Conservation (phyloP, 2,329 filamentous ascomycete genomes). For the Geosmithia flava region DNA sequence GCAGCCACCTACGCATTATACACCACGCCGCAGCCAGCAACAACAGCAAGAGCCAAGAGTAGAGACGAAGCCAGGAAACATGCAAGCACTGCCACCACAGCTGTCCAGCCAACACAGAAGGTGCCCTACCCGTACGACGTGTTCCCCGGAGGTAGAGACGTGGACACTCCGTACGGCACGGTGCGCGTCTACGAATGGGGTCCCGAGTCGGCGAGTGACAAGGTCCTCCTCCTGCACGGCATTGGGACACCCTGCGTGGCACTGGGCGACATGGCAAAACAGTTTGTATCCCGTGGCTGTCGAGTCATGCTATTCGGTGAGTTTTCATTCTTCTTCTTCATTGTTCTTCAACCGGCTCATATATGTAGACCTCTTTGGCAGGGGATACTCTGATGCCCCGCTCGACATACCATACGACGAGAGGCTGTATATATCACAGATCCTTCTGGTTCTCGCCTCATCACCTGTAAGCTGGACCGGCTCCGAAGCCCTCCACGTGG, state of each 20-base stretch:
- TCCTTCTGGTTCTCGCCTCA: conserved; percentile 52
- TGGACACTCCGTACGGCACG: conserved; percentile 4
- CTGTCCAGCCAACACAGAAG: not conserved
- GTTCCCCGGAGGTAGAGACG: conserved; percentile 31
- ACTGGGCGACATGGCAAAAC: conserved; percentile 52
- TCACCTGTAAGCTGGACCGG: conserved; percentile 44
- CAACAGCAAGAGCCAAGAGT: too few relatives aligned
- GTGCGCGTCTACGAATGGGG: conserved; percentile 59
- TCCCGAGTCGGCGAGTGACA: conserved; percentile 43
- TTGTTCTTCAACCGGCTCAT: not conserved
- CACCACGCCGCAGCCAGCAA: too few relatives aligned
- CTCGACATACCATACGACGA: conserved; percentile 45
- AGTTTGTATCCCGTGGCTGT: conserved; percentile 52
- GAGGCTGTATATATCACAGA: conserved; percentile 52
- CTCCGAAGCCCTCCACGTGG: conserved; percentile 49
- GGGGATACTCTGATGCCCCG: conserved; percentile 66
- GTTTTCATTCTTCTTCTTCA: conserved; percentile 11
- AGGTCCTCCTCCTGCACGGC: conserved; percentile 66
- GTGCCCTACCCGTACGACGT: conserved; percentile 55
- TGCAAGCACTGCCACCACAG: too few relatives aligned
- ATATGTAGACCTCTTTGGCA: conserved; percentile 54
- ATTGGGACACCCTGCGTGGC: conserved; percentile 69
- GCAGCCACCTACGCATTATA: too few relatives aligned
- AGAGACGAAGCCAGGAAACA: too few relatives aligned
- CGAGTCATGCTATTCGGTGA: conserved; percentile 68